Conservation (phyloP, 257 asterid genomes). For the Leonotis leonurus region DNA sequence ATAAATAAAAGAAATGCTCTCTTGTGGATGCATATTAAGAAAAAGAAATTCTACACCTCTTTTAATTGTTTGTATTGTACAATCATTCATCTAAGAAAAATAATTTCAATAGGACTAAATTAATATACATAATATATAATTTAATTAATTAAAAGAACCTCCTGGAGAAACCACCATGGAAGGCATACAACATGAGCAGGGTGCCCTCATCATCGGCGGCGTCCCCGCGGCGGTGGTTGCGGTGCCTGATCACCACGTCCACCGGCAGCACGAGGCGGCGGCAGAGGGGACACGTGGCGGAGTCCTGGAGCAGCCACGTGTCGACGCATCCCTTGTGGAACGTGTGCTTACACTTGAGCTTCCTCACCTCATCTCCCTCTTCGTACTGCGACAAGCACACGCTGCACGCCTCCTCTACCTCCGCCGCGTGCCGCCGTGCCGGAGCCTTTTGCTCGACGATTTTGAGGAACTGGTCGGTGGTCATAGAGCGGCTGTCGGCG, state of each 20-base stretch:
- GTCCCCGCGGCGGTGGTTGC: constrained; percentile 17
- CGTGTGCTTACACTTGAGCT: constrained; percentile 48
- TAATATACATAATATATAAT: too few relatives aligned
- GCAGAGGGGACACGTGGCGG: constrained; percentile 64
- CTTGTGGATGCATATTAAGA: too few relatives aligned
- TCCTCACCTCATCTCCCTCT: constrained; percentile 52
- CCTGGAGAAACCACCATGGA: constrained; percentile 39
- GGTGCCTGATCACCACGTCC: constrained; percentile 38
- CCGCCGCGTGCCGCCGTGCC: constrained; percentile 17
- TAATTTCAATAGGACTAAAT: neutral
- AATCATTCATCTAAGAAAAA: neutral
- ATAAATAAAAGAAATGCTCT: too few relatives aligned
- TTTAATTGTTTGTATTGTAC: neutral
- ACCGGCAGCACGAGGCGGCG: constrained; percentile 48
- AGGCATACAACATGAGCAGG: constrained; percentile 32
- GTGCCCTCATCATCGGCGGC: constrained; percentile 45
- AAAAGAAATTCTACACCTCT: neutral
- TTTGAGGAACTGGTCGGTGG: constrained; percentile 43
- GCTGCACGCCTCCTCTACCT: constrained; percentile 18
- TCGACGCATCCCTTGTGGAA: constrained; percentile 61
- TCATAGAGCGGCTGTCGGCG: constrained; percentile 20
- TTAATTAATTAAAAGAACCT: constrained; percentile 23
- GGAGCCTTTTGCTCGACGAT: constrained; percentile 46
- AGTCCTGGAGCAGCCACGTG: constrained; percentile 53
- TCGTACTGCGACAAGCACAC: constrained; percentile 50